Evolutionary conservation across 1,284 basidiomycete species (phyloP), one percentile per base, ranked within the genome.

Genomic region (Albatrellus sp.): DNA sequence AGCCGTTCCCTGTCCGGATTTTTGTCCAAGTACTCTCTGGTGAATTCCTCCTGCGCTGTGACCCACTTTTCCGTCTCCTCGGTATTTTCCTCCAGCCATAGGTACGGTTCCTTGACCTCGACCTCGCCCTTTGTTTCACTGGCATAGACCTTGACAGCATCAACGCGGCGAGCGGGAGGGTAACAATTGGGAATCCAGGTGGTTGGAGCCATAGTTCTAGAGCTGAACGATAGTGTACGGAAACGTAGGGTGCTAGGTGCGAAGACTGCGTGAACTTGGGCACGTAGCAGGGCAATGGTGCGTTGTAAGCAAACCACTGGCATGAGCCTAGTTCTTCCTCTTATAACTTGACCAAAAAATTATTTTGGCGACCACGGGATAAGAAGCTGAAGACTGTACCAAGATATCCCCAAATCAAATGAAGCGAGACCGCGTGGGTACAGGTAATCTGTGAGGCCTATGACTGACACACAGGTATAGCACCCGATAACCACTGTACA

Each of bases 71-170:
- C 71, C 1, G 77, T 81, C 57, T 87, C 81, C 20, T 69, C 59
- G 13, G 69, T 67, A 52, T 75, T 61, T 42, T 69, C 64, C 52
- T 86, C 82, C 13, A 88, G 66, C 80, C 82, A 84, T 38, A 73
- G 64, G 63, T 88, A 90, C 6, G 85, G 83, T 60, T 90, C 81
- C 2, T 64, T 58, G 0, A 90, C 75, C 37, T 61, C 61, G 35
- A 87, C 77, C 40, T 75, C 56, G 16, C 79, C 81, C 28, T 68
- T 62, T 38, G 63, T 60, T 52, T 73, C 71, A 58, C 77, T 83
- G 58, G 79, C 71, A 64, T 83, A 88, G 16, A 69, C 61, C 60
- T 87, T 82, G 43, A 78, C 63, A 55, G 80, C 74, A 54, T 78
- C 74, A 13, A 72, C 74, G 44, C 83, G 73, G 45, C 73, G 73